Base-by-base conservation (phyloP, 2,329 filamentous ascomycete species). In the Calonectria hongkongensis region DNA sequence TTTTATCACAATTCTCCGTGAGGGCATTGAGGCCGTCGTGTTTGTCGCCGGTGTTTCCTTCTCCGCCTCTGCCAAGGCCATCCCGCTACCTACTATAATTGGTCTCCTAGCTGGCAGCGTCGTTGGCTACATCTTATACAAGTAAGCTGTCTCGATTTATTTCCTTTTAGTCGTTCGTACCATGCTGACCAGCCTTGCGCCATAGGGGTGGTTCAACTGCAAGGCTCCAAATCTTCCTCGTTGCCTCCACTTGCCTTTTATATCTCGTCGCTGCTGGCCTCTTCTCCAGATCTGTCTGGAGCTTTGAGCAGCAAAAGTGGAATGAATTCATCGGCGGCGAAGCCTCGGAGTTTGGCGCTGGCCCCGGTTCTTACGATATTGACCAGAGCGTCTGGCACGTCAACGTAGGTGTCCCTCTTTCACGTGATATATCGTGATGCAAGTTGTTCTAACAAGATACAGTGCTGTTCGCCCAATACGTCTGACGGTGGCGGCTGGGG, bases 21-120 rank as follows among this genome's bases (percentile, higher is more conserved):
- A 98, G 83, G 95, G 95, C 3, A 90, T 98, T 36, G 95, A 98
- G 82, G 94, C 94, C 0, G 93, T 98, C 43, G 90, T 98, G 28
- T 98, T 97, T 83, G 92, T 97, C 66, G 94, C 94, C 18, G 95
- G 95, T 25, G 95, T 98, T 5, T 93, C 93, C 3, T 92, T 98
- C 68, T 91, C 92, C 0, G 87, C 94, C 4, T 94, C 95, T 0
- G 94, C 94, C 2, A 91, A 89, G 7, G 89, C 95, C 0, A 94
- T 98, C 65, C 95, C 95, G 2, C 85, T 98, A 6, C 91, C 95
- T 0, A 93, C 95, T 3, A 84, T 97, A 25, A 88, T 91, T 21
- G 95, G 95, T 0, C 84, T 98, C 18, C 79, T 89, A 3, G 93
- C 92, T 18, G 95, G 95, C 1, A 82, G 84, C 15, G 64, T 90